A percentile compares a stretch with the other conserved stretches of the same genome.
Evolutionary conservation across 495 filamentous ascomycete species (phyloP).

Genomic region (Neurospora cerealis): DNA sequence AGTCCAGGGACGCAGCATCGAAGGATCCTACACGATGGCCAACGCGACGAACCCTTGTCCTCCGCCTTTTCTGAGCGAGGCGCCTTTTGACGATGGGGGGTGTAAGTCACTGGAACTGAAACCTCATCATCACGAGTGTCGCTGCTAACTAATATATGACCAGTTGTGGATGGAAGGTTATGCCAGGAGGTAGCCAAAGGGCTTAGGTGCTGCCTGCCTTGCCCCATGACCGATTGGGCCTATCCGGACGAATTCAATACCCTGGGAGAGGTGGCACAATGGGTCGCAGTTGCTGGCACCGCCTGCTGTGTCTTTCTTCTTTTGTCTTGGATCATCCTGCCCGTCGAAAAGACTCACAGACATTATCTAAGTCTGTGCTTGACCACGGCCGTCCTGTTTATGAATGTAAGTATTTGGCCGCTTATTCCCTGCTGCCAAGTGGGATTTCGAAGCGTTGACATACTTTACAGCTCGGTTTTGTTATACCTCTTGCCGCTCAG

Average conservation of each 20-base stretch:
- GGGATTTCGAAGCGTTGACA: background rate
- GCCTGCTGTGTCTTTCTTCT: constrained; percentile 67
- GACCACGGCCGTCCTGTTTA: constrained; percentile 58
- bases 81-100: constrained; percentile 24
- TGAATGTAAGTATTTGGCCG: constrained; percentile 48
- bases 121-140: background rate
- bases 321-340: constrained; percentile 70
- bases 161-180: constrained; percentile 60
- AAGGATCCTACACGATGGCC: background rate
- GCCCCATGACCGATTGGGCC: constrained; percentile 73
- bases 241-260: constrained; percentile 67
- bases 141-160: constrained; percentile 9
- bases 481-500: constrained; percentile 74
- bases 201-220: constrained; percentile 75
- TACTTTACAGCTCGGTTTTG: constrained; percentile 57
- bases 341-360: constrained; percentile 80
- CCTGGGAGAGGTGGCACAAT: constrained; percentile 57
- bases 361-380: constrained; percentile 90
- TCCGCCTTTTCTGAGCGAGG: constrained; percentile 26
- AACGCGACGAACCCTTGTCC: constrained; percentile 18
- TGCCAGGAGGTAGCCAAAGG: constrained; percentile 29
- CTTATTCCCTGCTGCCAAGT: constrained; percentile 13
- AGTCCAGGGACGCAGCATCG: background rate
- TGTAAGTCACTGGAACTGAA: constrained; percentile 24
- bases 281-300: constrained; percentile 67